Conservation (phyloP, 2,329 filamentous ascomycete species). For the Fusarium sp. region DNA sequence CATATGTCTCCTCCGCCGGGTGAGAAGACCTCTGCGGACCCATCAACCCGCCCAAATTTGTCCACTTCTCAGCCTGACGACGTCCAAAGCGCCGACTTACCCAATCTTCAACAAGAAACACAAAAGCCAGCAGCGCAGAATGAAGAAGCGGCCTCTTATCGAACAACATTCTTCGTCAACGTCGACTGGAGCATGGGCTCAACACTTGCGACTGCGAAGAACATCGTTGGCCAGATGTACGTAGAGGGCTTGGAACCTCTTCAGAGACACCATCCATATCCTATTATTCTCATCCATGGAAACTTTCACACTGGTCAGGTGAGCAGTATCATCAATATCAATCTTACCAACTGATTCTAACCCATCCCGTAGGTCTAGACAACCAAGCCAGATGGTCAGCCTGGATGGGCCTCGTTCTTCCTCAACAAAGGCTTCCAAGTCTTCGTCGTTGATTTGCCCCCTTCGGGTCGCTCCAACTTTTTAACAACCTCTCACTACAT, state of each 20-base stretch:
- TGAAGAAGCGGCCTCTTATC: constrained; percentile 20
- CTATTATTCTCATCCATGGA: constrained; percentile 50
- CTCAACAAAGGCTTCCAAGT: constrained; percentile 53
- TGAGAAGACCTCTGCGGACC: background rate
- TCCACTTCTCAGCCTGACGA: background rate
- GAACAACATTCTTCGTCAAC: constrained; percentile 42
- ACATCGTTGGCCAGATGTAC: constrained; percentile 47
- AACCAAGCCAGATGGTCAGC: constrained; percentile 57
- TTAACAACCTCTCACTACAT: constrained; percentile 31
- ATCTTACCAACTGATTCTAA: background rate
- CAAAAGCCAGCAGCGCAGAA: background rate
- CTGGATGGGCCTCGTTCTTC: constrained; percentile 59
- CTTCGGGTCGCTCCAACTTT: constrained; percentile 50
- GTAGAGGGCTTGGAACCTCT: constrained; percentile 46
- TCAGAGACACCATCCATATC: constrained; percentile 19
- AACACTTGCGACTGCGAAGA: constrained; percentile 13
- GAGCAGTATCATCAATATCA: background rate
- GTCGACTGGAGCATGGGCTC: constrained; percentile 32
- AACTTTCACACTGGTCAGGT: constrained; percentile 50
- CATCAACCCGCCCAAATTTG: background rate
- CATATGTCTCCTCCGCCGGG: background rate
- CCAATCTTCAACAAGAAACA: background rate
- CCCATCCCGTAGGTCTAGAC: constrained; percentile 49
- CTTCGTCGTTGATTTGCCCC: constrained; percentile 55
- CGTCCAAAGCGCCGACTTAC: background rate